These are phyloP conservation scores for Malus hybrid DNA, from an alignment of 331 rosid genomes.

Conservation along the genomic window DNA sequence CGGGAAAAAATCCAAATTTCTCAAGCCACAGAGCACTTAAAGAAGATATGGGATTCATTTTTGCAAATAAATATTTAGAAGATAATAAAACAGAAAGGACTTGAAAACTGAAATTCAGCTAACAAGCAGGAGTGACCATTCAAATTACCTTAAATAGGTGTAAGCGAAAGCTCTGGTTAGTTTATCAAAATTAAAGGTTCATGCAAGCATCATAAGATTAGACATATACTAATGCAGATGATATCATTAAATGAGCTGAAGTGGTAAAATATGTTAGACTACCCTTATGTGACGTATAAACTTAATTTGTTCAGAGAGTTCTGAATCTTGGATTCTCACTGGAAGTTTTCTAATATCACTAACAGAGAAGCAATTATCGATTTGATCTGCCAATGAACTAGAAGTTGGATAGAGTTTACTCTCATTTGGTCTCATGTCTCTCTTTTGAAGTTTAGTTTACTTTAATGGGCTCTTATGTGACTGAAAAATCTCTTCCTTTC, in stretches of 20 bases:
- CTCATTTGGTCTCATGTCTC: not conserved
- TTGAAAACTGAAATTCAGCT: not conserved
- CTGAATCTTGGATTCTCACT: not conserved
- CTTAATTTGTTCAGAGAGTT: not conserved
- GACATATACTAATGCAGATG: not conserved
- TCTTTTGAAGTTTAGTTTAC: not conserved
- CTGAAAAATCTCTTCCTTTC: constrained; percentile 21
- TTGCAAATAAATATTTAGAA: not conserved
- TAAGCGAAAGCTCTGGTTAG: not conserved
- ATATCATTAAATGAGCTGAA: not conserved
- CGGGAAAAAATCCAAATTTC: not conserved
- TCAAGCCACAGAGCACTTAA: not conserved
- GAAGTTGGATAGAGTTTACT: not conserved
- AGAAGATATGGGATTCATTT: not conserved
- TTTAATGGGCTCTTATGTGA: not conserved
- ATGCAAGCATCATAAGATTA: not conserved
- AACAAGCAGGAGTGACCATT: not conserved
- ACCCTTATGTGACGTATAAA: not conserved
- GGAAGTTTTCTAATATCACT: not conserved
- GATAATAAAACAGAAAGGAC: not conserved
- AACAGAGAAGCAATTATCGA: not conserved
- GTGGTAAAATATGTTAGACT: not conserved
- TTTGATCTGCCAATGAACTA: not conserved
- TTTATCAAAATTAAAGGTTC: not conserved
- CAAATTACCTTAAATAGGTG: not conserved